phyloP scores from a whole-genome alignment of 768 basidiomycete species.

The Lactarius trivialis region DNA sequence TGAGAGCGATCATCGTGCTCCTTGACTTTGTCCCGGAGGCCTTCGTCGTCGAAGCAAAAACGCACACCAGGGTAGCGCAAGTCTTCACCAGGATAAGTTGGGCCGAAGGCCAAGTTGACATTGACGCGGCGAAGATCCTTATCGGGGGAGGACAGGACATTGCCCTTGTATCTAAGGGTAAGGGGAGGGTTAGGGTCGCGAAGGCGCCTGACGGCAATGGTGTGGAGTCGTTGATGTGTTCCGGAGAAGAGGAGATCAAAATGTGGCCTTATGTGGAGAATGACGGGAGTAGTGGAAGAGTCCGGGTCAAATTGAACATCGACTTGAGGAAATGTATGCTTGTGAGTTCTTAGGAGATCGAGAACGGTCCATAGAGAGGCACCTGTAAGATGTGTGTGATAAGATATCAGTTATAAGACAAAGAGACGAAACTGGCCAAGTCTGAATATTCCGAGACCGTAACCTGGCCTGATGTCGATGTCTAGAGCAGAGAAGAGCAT shows the following conservation, averaged over 20 bases:
- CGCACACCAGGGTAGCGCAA: conserved; percentile 76
- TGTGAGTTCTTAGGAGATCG: conserved; percentile 56
- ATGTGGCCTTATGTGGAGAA: conserved; percentile 75
- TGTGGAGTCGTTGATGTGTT: conserved; percentile 70
- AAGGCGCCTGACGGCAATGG: conserved; percentile 64
- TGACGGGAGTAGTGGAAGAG: conserved; percentile 62
- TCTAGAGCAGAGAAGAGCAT: conserved; percentile 61
- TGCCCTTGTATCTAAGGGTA: conserved; percentile 60
- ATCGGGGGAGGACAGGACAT: conserved; percentile 52
- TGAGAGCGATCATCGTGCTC: conserved; percentile 51
- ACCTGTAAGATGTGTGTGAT: conserved; percentile 41
- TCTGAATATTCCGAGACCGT: conserved; percentile 72
- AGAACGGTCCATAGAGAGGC: conserved; percentile 74
- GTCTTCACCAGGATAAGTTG: conserved; percentile 74
- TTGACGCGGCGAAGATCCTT: conserved; percentile 56
- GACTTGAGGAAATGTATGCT: conserved; percentile 70
- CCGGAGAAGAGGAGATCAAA: conserved; percentile 83
- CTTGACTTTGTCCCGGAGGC: conserved; percentile 44
- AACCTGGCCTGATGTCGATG: conserved; percentile 68
- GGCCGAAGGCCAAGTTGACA: conserved; percentile 71
- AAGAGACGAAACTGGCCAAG: conserved; percentile 42
- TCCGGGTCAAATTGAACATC: conserved; percentile 81
- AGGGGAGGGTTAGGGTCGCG: conserved; percentile 62
- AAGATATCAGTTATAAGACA: not conserved
- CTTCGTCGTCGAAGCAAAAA: conserved; percentile 80